A percentile compares a stretch with the other conserved stretches of the same genome.
phyloP scores from a whole-genome alignment of 2,329 filamentous ascomycete species.

The Penicillium sp. region DNA sequence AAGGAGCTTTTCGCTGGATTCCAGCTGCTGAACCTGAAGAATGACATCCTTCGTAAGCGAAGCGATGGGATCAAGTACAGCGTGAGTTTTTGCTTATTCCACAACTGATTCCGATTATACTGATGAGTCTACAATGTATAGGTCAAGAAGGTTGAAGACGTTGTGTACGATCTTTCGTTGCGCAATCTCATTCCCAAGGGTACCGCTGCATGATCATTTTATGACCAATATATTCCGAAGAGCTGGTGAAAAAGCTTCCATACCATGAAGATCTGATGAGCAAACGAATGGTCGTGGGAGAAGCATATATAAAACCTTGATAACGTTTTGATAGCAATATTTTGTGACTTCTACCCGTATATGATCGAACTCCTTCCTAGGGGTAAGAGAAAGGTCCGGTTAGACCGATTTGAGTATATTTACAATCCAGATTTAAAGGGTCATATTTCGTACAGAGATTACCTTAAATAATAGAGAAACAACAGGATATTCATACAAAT shows the following conservation, averaged over 20 bases:
- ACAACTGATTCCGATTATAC: background rate
- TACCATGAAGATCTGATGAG: background rate
- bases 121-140: constrained; percentile 22
- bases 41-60: constrained; percentile 82
- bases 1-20: constrained; percentile 96
- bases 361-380: background rate
- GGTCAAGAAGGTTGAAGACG: constrained; percentile 97
- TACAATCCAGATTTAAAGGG: background rate
- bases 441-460: background rate
- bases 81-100: constrained; percentile 36
- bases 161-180: constrained; percentile 91
- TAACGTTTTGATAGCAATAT: background rate
- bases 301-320: background rate
- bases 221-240: background rate
- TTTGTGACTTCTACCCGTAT: background rate
- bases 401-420: background rate
- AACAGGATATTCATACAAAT: background rate
- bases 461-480: background rate
- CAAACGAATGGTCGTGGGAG: background rate
- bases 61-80: constrained; percentile 95
- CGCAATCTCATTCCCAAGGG: constrained; percentile 71
- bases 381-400: background rate
- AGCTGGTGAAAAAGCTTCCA: background rate
- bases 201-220: constrained; percentile 12
- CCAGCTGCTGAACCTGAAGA: constrained; percentile 96